Conservation (phyloP, 306 rosid species). For the Glycine latifolia region DNA sequence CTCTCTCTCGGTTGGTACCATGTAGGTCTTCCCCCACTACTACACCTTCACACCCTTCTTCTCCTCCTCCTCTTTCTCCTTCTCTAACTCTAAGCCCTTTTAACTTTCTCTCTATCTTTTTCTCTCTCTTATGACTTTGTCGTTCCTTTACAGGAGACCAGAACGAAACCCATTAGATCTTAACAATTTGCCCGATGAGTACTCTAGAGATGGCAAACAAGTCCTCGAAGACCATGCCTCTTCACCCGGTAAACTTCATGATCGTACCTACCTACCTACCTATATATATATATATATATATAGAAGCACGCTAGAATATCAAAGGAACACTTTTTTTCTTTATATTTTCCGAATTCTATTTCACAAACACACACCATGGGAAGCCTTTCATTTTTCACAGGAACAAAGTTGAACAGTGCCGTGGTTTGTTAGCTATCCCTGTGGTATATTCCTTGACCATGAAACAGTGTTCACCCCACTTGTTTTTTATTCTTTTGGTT, state of each 20-base stretch:
- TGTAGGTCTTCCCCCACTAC: constrained; percentile 80
- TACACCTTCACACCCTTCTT: constrained; percentile 26
- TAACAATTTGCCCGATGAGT: constrained; percentile 91
- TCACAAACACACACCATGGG: constrained; percentile 22
- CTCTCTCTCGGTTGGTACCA: constrained; percentile 72
- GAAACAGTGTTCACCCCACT: constrained; percentile 33
- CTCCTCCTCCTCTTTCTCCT: constrained; percentile 32
- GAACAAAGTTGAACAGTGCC: constrained; percentile 35
- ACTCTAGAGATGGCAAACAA: constrained; percentile 69
- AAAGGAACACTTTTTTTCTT: not conserved
- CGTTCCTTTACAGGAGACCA: constrained; percentile 74
- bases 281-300: not conserved
- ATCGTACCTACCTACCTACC: not conserved
- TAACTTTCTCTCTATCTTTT: not conserved
- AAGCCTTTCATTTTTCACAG: constrained; percentile 32
- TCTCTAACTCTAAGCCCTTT: not conserved
- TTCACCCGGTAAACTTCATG: constrained; percentile 53
- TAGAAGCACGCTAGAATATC: not conserved
- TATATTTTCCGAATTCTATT: not conserved
- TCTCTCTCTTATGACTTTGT: constrained; percentile 35
- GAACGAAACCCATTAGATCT: constrained; percentile 85
- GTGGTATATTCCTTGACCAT: constrained; percentile 38
- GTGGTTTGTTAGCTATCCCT: constrained; percentile 9
- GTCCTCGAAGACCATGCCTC: constrained; percentile 56
- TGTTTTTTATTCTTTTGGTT: not conserved